phyloP scores from a whole-genome alignment of 495 filamentous ascomycete species.

The Niebla homalea region DNA sequence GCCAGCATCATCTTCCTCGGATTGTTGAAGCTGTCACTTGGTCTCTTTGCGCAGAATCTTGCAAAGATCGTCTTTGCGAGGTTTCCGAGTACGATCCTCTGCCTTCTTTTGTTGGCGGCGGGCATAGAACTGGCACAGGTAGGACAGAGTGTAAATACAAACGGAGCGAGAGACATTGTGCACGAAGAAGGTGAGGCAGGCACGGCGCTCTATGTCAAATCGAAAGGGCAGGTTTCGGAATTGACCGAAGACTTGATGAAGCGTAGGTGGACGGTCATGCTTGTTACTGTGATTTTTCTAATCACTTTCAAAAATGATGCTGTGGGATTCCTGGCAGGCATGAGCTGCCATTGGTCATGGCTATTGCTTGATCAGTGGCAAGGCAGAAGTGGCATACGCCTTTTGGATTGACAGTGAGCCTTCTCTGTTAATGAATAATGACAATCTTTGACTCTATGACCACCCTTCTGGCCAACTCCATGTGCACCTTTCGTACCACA shows the following conservation, averaged over 20 bases:
- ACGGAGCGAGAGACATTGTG: conserved; percentile 45
- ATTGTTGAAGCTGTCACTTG: conserved; percentile 58
- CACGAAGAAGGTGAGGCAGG: not conserved
- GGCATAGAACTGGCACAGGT: conserved; percentile 76
- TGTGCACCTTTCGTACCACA: too few species aligned
- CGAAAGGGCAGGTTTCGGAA: conserved; percentile 21
- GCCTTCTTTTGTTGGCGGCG: conserved; percentile 78
- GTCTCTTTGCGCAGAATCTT: conserved; percentile 55
- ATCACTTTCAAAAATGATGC: conserved; percentile 85
- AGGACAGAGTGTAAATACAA: conserved; percentile 66
- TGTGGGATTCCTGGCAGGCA: conserved; percentile 70
- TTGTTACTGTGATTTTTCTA: conserved; percentile 66
- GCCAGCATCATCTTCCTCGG: conserved; percentile 72
- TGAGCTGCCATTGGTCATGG: conserved; percentile 53
- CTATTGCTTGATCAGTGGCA: conserved; percentile 19
- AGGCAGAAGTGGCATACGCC: not conserved
- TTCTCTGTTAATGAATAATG: too few species aligned
- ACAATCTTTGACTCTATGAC: too few species aligned
- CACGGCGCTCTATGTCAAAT: not conserved
- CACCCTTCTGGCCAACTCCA: too few species aligned
- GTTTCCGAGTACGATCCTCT: conserved; percentile 63
- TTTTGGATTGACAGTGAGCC: too few species aligned
- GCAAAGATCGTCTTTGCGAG: conserved; percentile 50
- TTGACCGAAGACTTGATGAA: conserved; percentile 48
- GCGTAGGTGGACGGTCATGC: conserved; percentile 74